Base-by-base conservation (phyloP, 305 asterid genomes). In the Ilex paraguariensis region DNA sequence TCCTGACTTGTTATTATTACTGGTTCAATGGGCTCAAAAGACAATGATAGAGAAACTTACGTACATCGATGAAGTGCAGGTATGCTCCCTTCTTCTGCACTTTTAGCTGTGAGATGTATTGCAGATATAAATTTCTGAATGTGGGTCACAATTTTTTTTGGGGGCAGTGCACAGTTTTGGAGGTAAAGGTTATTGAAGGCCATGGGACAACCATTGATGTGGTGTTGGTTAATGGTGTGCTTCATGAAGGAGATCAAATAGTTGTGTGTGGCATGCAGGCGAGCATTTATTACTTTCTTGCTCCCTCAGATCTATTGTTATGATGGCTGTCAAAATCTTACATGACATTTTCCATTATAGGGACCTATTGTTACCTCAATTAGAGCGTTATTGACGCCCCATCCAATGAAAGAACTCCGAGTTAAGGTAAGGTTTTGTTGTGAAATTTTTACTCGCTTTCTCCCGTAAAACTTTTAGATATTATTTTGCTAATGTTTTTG, bases 361-460 rank as follows among this genome's bases (percentile, higher is more conserved):
- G 98, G 89, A 62, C 99, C 99, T 59, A 87, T 94, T 70, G 87
- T 81, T 60, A 75, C 99, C 72, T 64, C 83, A 32, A 94, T 94
- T 67, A 87, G 98, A 81, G 97, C 99, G 9, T 73, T 94, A 72
- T 68, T 94, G 64, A 94, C 99, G 7, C 98, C 99, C 68, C 99
- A 94, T 77, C 99, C 99, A 14, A 91, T 94, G 99, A 91, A 85
- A 86, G 99, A 94, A 83, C 97, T 94, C 62, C 84, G 98, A 56
- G 98, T 94, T 66, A 94, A 94, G 99, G 98, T 90, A 69, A 76
- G 60, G 59, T 15, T 44, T 59, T 54, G 42, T 36, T 36, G 6
- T 36, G 6, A 4, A 5, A 4, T 36, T 36, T 36, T 36, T 36
- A 36, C 42, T 36, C 4, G 42, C 9, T 36, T 5, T 36, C 42